Evolutionary conservation across 495 filamentous ascomycete species (phyloP).

Genomic region (Neurospora sp.): DNA sequence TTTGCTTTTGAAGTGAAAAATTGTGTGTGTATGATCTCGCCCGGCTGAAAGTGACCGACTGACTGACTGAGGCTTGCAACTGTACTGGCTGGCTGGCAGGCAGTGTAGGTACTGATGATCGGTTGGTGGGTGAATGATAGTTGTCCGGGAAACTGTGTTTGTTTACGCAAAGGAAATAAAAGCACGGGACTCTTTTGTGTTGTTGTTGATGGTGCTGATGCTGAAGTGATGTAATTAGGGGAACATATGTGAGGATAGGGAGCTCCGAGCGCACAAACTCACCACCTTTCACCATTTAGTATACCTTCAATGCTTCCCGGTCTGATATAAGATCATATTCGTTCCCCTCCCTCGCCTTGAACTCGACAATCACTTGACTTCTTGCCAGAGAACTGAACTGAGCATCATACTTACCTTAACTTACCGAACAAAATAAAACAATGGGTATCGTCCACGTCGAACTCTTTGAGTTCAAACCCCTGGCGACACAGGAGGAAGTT

Average conservation of each 20-base stretch:
- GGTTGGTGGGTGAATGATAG: neutral
- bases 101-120: too few relatives aligned
- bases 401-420: neutral
- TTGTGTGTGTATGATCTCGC: too few relatives aligned
- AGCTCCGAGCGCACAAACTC: neutral
- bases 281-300: neutral
- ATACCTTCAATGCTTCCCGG: neutral
- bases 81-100: too few relatives aligned
- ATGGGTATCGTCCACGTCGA: slow-evolving; percentile 6
- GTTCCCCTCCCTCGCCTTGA: neutral
- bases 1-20: neutral
- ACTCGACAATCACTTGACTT: neutral
- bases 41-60: neutral
- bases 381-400: neutral
- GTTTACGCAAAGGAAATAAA: neutral
- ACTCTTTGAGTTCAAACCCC: slow-evolving; percentile 3
- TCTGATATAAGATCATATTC: neutral
- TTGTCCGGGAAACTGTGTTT: neutral
- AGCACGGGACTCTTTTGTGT: neutral
- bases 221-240: neutral
- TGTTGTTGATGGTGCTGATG: neutral
- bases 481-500: slow-evolving; percentile 6
- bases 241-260: neutral
- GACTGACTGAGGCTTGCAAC: too few relatives aligned
- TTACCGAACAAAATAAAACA: neutral